These are phyloP conservation scores for Cyclotella choctawhatcheeana DNA, from an alignment of 108 stramenopile species.

Conservation along the genomic window DNA sequence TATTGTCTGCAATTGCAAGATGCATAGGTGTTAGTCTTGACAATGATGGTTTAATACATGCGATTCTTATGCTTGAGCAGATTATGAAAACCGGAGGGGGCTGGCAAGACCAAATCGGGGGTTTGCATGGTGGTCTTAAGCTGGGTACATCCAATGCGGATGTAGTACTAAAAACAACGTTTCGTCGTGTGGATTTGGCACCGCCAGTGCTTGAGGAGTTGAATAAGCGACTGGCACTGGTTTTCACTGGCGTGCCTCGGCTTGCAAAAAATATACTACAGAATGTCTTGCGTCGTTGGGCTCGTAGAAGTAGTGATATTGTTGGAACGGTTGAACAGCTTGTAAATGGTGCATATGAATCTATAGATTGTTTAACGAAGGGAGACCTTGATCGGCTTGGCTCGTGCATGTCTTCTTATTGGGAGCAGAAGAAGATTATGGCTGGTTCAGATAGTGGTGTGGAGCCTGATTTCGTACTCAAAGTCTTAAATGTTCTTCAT, in stretches of 20 bases:
- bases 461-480: constrained; percentile 54
- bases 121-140: constrained; percentile 70
- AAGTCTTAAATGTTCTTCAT: constrained; percentile 47
- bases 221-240: constrained; percentile 63
- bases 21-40: constrained; percentile 56
- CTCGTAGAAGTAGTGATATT: constrained; percentile 63
- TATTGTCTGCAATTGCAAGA: constrained; percentile 59
- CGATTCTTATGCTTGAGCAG: constrained; percentile 78
- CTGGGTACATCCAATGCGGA: constrained; percentile 47
- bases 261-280: constrained; percentile 87
- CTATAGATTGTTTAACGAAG: constrained; percentile 46
- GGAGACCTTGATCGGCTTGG: constrained; percentile 68
- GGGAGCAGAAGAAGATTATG: constrained; percentile 83
- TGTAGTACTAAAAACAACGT: constrained; percentile 50
- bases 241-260: constrained; percentile 76
- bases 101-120: constrained; percentile 91
- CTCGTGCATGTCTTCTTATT: constrained; percentile 63
- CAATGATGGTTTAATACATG: constrained; percentile 51
- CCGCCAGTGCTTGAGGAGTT: constrained; percentile 25
- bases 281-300: constrained; percentile 75
- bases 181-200: constrained; percentile 46
- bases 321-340: constrained; percentile 65
- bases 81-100: constrained; percentile 82
- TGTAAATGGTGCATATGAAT: constrained; percentile 58
- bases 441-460: constrained; percentile 75